Base-by-base conservation (phyloP, 1,139 yeast species). In the Dujonia santamariae region DNA sequence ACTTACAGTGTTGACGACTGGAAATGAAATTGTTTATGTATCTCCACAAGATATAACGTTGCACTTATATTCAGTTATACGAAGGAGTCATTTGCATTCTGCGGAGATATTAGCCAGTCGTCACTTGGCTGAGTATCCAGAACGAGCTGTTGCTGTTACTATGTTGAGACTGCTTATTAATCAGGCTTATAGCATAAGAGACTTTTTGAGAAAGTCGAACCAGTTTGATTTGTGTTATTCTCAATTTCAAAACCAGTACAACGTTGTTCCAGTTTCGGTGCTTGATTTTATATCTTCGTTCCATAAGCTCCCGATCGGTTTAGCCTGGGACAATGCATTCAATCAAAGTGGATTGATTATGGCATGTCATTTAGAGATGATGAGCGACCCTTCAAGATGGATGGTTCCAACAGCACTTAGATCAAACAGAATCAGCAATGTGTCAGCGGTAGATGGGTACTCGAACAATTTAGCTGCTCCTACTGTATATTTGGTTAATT, bases 281-380 rank as follows among this genome's bases (percentile, higher is more conserved):
- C 15, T 8, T 18, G 33, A 28, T 11, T 4, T 36, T 9, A 11
- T 32, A 3, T 12, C 14, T 3, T 28, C 38, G 6, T 15, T 36
- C 18, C 31, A 26, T 3, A 17, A 29, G 13, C 17, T 18, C n/a
- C 29, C 30, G 4, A 27, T 15, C 11, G 12, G 23, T 6, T 11
- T 9, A 9, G 17, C 30, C 4, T n/a, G n/a, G 7, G 20, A 37
- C 4, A 50, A 55, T 7, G 55, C 56, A 39, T 56, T 50, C 40
- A 40, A 54, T 29, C 70, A 66, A 40, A 48, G 53, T 7, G 53
- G 53, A 3, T 40, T 64, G 4, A 43, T 66, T 9, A 42, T 58
- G 42, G 51, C 56, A 7, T 41, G 60, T 4, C 67, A 67, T 39
- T 37, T 54, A 35, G 44, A 43, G 17, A 37, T 66, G 39, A 34